Evolutionary conservation across 441 rosid genomes (phyloP).

Genomic region (Omphalea diandra): DNA sequence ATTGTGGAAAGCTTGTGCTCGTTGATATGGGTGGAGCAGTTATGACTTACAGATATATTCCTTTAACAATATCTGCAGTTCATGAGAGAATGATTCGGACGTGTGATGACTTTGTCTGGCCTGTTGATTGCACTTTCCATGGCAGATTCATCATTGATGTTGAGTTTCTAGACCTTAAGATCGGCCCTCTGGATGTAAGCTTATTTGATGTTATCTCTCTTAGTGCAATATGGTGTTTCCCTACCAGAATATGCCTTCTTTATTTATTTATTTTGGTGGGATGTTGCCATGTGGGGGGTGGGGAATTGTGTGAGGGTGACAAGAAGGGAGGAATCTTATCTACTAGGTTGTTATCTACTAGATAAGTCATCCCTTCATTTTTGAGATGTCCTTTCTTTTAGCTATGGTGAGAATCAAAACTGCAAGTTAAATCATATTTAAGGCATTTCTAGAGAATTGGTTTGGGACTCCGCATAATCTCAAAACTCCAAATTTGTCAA

Average conservation of each 20-base stretch:
- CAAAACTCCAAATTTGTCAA: neutral
- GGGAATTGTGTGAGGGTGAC: neutral
- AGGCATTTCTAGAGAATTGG: neutral
- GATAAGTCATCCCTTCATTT: neutral
- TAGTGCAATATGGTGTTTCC: neutral
- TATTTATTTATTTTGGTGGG: neutral
- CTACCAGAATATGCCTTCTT: neutral
- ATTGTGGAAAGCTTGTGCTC: neutral
- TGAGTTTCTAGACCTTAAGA: constrained; percentile 84
- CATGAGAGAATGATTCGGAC: constrained; percentile 67
- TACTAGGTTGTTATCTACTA: neutral
- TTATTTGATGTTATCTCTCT: constrained; percentile 17
- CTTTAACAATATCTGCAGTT: constrained; percentile 44
- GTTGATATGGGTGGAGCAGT: constrained; percentile 4
- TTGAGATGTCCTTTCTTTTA: neutral
- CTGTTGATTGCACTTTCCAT: constrained; percentile 57
- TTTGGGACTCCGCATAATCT: neutral
- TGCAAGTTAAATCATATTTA: neutral
- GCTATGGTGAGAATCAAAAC: neutral
- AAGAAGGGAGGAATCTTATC: neutral
- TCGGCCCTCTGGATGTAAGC: constrained; percentile 64
- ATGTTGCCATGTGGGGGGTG: too few relatives aligned
- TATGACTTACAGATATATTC: neutral
- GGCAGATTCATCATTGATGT: constrained; percentile 85
- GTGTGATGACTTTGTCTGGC: constrained; percentile 79